Base-by-base conservation (phyloP, 2,329 filamentous ascomycete genomes). In the Colletotrichum nymphaeae region DNA sequence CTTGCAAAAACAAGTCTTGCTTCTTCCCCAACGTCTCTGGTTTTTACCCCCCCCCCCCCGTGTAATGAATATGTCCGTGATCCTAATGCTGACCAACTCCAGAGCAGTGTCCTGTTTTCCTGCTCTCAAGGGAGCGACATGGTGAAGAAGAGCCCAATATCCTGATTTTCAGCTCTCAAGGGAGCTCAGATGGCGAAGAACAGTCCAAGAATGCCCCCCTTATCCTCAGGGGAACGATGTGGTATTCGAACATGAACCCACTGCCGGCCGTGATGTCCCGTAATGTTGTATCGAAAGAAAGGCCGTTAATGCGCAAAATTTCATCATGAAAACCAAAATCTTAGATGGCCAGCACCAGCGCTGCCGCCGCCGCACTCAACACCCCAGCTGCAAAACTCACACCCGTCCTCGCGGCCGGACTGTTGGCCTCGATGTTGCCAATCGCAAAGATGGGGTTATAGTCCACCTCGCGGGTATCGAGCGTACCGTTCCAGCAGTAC, bases 401-500 rank as follows among this genome's bases (percentile, higher is more conserved):
- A 59, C 62, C 24, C 14, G 42, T 37, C 67, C 19, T 67, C 14
- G 56, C 69, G 22, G 67, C 73, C 12, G 68, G 72, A 14, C 70
- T 74, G n/a, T 75, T 74, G 9, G 67, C 24, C 4, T 69, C 73
- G 11, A 67, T 74, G 52, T 67, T 76, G 24, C 72, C 77, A 53
- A 82, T 77, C 72, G 80, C 79, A 53, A 80, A 79, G 6, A 46
- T 65, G 2, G 83, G 83, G 73, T 79, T 68, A 65, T 84, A 84
- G 8, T 58, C 46, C 4, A 72, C 69, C 37, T 75, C 73, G 8
- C 52, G 62, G 1, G 72, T 73, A 64, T 80, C 79, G 22, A 79
- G 77, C 0, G 90, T 94, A n/a, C 97, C 97, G 81, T 98, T 90
- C 97, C 97, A 99, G 88, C 97, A 99, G 85, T 98, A 98, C 24